Conservation (phyloP, 139 green algal species). For the Chlamydomonas urium region DNA sequence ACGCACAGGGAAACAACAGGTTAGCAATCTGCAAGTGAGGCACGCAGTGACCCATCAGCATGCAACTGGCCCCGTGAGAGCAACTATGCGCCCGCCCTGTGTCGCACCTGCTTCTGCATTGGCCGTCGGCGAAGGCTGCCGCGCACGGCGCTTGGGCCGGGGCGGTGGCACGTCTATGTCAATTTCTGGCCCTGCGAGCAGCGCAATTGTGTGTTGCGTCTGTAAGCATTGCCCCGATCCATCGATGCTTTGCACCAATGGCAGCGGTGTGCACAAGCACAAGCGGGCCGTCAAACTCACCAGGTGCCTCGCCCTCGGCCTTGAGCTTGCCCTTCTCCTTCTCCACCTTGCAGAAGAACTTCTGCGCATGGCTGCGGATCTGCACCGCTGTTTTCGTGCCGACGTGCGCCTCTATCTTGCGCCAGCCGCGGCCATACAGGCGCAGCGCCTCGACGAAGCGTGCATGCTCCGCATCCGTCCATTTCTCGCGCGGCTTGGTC, state of each 20-base stretch:
- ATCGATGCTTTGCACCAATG: neutral
- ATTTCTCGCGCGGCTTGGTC: slow-evolving; percentile 67
- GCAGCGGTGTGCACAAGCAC: neutral
- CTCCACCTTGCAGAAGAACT: slow-evolving; percentile 84
- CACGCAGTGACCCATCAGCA: neutral
- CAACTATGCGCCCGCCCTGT: neutral
- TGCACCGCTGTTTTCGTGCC: slow-evolving; percentile 74
- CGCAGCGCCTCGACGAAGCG: slow-evolving; percentile 85
- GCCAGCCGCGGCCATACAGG: slow-evolving; percentile 57
- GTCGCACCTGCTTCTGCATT: neutral
- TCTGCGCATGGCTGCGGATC: slow-evolving; percentile 93
- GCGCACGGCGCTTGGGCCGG: neutral
- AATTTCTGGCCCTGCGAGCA: too few species aligned
- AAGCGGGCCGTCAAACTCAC: neutral
- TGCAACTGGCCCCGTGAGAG: neutral
- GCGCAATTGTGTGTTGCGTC: too few species aligned
- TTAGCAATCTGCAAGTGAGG: neutral
- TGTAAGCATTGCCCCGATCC: too few species aligned
- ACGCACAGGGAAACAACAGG: neutral
- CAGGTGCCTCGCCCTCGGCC: slow-evolving; percentile 3
- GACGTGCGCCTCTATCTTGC: slow-evolving; percentile 41
- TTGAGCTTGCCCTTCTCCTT: slow-evolving; percentile 29
- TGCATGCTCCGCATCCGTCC: slow-evolving; percentile 87
- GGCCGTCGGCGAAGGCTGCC: neutral
- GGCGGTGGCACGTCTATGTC: slow-evolving; percentile 5